Conservation (phyloP, 129 eudicot species). For the Chrysanthemum seticuspe region DNA sequence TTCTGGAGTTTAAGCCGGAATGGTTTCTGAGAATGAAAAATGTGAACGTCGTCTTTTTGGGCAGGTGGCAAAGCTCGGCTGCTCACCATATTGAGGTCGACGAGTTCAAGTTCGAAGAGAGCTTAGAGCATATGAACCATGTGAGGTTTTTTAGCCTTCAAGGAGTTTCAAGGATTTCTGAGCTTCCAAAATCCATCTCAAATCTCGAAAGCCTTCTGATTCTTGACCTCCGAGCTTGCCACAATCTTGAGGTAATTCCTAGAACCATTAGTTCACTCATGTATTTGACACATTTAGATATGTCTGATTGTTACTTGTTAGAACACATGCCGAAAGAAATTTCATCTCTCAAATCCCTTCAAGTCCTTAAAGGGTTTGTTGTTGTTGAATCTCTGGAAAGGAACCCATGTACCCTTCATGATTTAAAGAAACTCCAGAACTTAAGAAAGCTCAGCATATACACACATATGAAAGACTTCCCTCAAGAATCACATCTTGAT, state of each 20-base stretch:
- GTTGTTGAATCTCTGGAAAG: slow-evolving; percentile 15
- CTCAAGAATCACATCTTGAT: slow-evolving; percentile 19
- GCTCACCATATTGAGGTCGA: slow-evolving; percentile 46
- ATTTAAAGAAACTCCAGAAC: slow-evolving; percentile 28
- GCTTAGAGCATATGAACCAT: slow-evolving; percentile 29
- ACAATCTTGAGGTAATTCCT: slow-evolving; percentile 45
- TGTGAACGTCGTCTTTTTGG: slow-evolving; percentile 38
- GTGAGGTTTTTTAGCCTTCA: slow-evolving; percentile 51
- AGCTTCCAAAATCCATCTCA: slow-evolving; percentile 40
- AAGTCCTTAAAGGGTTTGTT: slow-evolving; percentile 46
- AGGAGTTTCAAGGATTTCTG: slow-evolving; percentile 50
- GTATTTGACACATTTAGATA: slow-evolving; percentile 55
- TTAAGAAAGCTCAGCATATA: slow-evolving; percentile 46
- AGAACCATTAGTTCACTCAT: slow-evolving; percentile 41
- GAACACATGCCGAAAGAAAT: slow-evolving; percentile 43
- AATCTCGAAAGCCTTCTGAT: slow-evolving; percentile 34
- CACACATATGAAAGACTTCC: slow-evolving; percentile 41
- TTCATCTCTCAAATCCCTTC: slow-evolving; percentile 32
- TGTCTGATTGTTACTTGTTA: slow-evolving; percentile 56
- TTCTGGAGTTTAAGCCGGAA: slow-evolving; percentile 39
- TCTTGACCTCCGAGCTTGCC: slow-evolving; percentile 59
- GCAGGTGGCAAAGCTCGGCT: slow-evolving; percentile 46
- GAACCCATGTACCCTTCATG: slow-evolving; percentile 28
- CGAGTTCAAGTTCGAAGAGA: slow-evolving; percentile 28
- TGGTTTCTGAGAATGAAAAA: slow-evolving; percentile 47